phyloP scores from a whole-genome alignment of 768 basidiomycete species.

The Calvatia gigantea region DNA sequence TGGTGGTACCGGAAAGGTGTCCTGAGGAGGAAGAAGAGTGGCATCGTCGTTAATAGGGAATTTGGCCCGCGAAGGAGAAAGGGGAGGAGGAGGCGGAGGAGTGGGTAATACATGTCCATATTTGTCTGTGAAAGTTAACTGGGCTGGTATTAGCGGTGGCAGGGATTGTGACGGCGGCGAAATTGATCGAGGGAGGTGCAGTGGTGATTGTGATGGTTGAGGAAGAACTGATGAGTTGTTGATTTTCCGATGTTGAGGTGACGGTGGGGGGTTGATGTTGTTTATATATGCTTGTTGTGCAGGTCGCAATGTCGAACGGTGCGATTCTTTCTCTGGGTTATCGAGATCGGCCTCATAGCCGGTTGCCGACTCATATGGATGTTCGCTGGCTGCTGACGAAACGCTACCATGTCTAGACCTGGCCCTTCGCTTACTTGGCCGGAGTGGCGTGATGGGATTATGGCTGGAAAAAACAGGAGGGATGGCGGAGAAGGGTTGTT shows the following conservation, averaged over 20 bases:
- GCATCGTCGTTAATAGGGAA: conserved; percentile 37
- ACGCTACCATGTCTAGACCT: conserved; percentile 65
- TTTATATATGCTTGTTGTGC: conserved; percentile 23
- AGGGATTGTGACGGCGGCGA: conserved; percentile 23
- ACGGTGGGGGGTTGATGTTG: conserved; percentile 29
- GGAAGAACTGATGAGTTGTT: conserved; percentile 21
- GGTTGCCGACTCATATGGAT: conserved; percentile 43
- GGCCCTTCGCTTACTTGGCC: conserved; percentile 44
- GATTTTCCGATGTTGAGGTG: conserved; percentile 34
- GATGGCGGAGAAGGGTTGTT: conserved; percentile 24
- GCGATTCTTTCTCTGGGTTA: conserved; percentile 47
- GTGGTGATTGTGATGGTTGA: conserved; percentile 8
- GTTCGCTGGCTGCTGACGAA: conserved; percentile 63
- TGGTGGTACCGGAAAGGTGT: conserved; percentile 25
- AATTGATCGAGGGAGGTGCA: conserved; percentile 5
- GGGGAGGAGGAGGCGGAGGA: conserved; percentile 39
- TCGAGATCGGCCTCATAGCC: conserved; percentile 78
- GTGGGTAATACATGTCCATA: conserved; percentile 25
- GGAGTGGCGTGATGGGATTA: conserved; percentile 38
- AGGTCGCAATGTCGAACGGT: conserved; percentile 39
- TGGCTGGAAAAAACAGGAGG: conserved; percentile 34
- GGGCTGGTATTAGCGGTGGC: conserved; percentile 27
- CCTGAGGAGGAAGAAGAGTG: conserved; percentile 29
- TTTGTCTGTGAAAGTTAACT: conserved; percentile 27
- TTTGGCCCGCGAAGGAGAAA: conserved; percentile 41